These are phyloP conservation scores for Saccharata proteae DNA, from an alignment of 2,329 filamentous ascomycete genomes.

Conservation along the genomic window DNA sequence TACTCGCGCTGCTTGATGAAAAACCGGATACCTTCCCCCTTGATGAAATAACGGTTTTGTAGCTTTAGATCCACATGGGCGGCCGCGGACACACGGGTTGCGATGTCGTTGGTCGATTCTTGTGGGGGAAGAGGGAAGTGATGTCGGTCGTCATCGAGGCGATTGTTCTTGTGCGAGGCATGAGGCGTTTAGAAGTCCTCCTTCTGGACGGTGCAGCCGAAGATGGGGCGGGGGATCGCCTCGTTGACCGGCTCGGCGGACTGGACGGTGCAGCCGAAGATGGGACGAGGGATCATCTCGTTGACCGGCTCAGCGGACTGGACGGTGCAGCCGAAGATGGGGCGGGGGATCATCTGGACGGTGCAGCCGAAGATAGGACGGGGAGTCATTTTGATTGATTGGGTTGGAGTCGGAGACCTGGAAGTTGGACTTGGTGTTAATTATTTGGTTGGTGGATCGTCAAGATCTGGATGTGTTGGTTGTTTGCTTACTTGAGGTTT, in stretches of 20 bases:
- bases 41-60: no score
- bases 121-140: no score
- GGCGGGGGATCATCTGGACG: not conserved
- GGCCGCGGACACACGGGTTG: no score
- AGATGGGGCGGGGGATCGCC: not conserved
- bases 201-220: constrained; percentile 4
- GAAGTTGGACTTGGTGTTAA: not conserved
- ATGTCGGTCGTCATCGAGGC: no score
- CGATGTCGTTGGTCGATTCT: no score
- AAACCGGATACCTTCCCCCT: no score
- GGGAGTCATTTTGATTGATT: constrained; percentile 3
- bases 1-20: no score
- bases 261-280: not conserved
- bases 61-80: no score
- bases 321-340: not conserved
- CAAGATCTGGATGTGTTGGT: not conserved
- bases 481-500: not conserved
- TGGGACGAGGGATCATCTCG: not conserved
- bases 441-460: not conserved
- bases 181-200: no score
- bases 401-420: not conserved
- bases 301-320: constrained; percentile 2
- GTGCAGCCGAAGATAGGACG: not conserved
- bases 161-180: no score
- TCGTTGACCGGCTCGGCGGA: not conserved